phyloP scores from a whole-genome alignment of 2,329 filamentous ascomycete genomes.

The Pseudogymnoascus pannorum region DNA sequence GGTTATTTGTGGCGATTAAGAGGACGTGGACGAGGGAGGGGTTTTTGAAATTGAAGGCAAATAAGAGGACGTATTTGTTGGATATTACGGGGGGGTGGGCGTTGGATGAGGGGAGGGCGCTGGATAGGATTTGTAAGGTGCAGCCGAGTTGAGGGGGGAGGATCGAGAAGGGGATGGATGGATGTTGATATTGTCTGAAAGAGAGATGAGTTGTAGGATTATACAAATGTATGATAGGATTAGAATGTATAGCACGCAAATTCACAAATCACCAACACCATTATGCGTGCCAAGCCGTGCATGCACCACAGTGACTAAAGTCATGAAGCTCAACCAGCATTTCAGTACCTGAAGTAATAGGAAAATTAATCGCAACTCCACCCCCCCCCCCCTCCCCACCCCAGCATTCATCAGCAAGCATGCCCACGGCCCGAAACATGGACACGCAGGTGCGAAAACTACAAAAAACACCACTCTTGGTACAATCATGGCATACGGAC shows the following conservation, averaged over 20 bases:
- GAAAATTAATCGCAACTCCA: background rate
- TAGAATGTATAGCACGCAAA: background rate
- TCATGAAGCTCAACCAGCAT: constrained; percentile 2
- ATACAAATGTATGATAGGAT: background rate
- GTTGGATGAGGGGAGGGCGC: constrained; percentile 49
- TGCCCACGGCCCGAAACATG: background rate
- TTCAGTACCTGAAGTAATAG: constrained; percentile 2
- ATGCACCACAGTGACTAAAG: background rate
- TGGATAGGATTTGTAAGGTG: constrained; percentile 38
- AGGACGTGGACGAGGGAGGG: constrained; percentile 50
- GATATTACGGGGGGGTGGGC: constrained; percentile 51
- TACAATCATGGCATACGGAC: background rate
- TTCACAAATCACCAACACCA: background rate
- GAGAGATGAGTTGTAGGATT: background rate
- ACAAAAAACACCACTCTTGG: background rate
- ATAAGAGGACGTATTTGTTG: constrained; percentile 47
- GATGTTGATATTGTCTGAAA: background rate
- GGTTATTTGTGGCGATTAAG: constrained; percentile 39
- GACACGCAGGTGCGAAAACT: background rate
- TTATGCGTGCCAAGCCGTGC: background rate
- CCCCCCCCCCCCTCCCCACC: too few relatives aligned
- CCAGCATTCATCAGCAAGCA: background rate
- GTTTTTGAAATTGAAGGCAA: constrained; percentile 43
- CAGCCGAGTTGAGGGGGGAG: background rate
- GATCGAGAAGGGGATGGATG: background rate